Conservation (phyloP, 139 green algal genomes). For the Chlorella sp. region DNA sequence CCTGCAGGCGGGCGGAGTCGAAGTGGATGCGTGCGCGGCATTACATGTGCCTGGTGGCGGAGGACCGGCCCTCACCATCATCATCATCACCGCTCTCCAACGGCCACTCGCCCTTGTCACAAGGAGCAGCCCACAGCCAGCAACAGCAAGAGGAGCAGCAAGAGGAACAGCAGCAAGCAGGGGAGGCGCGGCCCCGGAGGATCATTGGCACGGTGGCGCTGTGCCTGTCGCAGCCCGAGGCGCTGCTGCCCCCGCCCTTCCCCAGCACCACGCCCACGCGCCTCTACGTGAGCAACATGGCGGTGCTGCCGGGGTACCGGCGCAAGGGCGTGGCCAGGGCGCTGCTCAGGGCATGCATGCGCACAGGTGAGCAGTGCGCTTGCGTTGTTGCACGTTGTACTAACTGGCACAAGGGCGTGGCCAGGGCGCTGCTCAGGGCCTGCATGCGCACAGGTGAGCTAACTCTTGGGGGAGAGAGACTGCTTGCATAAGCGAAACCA, state of each 20-base stretch:
- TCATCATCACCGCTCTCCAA: no score
- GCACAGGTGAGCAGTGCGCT: slow-evolving; percentile 29
- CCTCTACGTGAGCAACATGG: slow-evolving; percentile 64
- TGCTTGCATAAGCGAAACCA: background rate
- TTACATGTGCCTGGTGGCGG: slow-evolving; percentile 16
- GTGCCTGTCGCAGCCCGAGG: slow-evolving; percentile 40
- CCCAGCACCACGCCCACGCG: slow-evolving; percentile 46
- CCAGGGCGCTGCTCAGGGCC: slow-evolving; percentile 29
- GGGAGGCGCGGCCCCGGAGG: no score
- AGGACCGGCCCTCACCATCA: background rate
- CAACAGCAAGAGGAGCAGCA: no score
- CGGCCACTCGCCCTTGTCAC: no score
- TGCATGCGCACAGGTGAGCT: slow-evolving; percentile 48
- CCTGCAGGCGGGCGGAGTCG: slow-evolving; percentile 10
- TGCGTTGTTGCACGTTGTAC: no score
- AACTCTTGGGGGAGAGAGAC: no score
- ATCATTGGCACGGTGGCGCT: slow-evolving; percentile 22
- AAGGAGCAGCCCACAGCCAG: no score
- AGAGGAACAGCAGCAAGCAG: no score
- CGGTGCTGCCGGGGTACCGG: slow-evolving; percentile 31
- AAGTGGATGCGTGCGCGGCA: slow-evolving; percentile 16
- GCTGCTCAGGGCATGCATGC: slow-evolving; percentile 43
- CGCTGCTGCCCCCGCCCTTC: slow-evolving; percentile 62
- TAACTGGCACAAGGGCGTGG: slow-evolving; percentile 44
- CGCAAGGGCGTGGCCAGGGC: slow-evolving; percentile 38